A percentile compares a stretch with the other conserved stretches of the same genome.
phyloP scores from a whole-genome alignment of 2,329 filamentous ascomycete species.

The Fusarium cicatricum region DNA sequence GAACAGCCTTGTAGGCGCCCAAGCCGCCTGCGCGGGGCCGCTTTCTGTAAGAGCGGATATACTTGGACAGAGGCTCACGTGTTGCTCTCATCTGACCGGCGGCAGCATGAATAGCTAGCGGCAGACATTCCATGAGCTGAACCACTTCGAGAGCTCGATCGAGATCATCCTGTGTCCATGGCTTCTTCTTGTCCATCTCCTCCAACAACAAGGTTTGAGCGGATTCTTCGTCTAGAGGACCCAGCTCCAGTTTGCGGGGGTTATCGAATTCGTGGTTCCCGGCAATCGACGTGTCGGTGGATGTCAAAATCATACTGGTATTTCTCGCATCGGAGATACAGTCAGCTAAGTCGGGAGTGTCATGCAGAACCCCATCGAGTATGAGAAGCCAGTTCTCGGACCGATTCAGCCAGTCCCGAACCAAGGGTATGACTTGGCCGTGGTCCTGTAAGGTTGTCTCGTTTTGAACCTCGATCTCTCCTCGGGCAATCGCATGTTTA shows the following conservation, averaged over 20 bases:
- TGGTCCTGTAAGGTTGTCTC: slow-evolving; percentile 29
- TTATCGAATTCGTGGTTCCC: slow-evolving; percentile 36
- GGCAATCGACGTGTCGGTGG: slow-evolving; percentile 37
- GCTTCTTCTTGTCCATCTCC: slow-evolving; percentile 36
- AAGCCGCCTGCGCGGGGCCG: slow-evolving; percentile 32
- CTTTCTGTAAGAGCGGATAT: slow-evolving; percentile 35
- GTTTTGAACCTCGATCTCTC: slow-evolving; percentile 19
- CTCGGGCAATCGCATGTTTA: slow-evolving; percentile 24
- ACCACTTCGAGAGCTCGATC: slow-evolving; percentile 31
- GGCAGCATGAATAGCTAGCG: slow-evolving; percentile 34
- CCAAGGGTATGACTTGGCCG: slow-evolving; percentile 23
- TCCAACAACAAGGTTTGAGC: slow-evolving; percentile 32
- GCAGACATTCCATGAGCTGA: slow-evolving; percentile 30
- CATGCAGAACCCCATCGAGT: slow-evolving; percentile 34
- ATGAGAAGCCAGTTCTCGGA: slow-evolving; percentile 39
- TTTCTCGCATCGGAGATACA: slow-evolving; percentile 36
- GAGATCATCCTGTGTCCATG: slow-evolving; percentile 35
- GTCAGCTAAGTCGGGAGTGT: slow-evolving; percentile 25
- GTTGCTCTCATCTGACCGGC: slow-evolving; percentile 34
- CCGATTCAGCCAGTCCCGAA: slow-evolving; percentile 34
- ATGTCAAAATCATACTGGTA: slow-evolving; percentile 37
- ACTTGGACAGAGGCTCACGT: slow-evolving; percentile 36
- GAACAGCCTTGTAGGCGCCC: slow-evolving; percentile 36
- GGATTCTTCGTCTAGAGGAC: slow-evolving; percentile 26
- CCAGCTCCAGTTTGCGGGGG: slow-evolving; percentile 37